Base-by-base conservation (phyloP, 306 rosid species). In the Styphnolobium japonicum region DNA sequence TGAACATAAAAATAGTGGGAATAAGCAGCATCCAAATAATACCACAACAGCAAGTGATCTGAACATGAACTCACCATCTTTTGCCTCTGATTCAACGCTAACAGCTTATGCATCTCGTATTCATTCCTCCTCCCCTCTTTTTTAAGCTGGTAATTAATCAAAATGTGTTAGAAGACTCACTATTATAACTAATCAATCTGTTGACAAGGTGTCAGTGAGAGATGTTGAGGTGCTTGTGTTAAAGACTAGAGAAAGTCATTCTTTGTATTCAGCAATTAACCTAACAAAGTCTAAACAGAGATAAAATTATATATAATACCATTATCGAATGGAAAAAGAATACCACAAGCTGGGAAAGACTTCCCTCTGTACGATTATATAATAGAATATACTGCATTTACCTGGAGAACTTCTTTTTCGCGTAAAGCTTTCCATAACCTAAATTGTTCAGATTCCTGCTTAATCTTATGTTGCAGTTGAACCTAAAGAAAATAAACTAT, bases 371-470 rank as follows among this genome's bases (percentile, higher is more conserved):
- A n/a, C 31, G 19, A 57, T 19, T 34, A 65, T 29, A 49, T 63
- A 61, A 42, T 63, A 46, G 48, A 63, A 40, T 22, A 21, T 1
- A 51, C 34, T 57, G 46, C 18, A 42, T 52, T 76, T 91, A 96
- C 99, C 98, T 96, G 99, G 40, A 93, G 97, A 73, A 96, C 97
- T 91, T 96, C 99, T 83, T 96, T 96, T 75, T 93, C 98, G 1
- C 99, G 88, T 18, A 88, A 91, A 67, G 97, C 94, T 83, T 96
- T 96, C 99, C 99, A 96, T 83, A 71, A 77, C 79, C 99, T 91
- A 86, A 93, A 96, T 55, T 96, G 99, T 88, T 96, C 98, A 16
- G 98, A 90, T 83, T 96, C 99, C 48, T 96, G 99, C 84, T 96
- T 96, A 81, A 96, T 96, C 84, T 96, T 96, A 70, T 96, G 94